Percentiles rank a stretch among this genome's conserved stretches.
phyloP scores from a whole-genome alignment of 2,329 filamentous ascomycete species.

The Colletotrichum eremochloae region DNA sequence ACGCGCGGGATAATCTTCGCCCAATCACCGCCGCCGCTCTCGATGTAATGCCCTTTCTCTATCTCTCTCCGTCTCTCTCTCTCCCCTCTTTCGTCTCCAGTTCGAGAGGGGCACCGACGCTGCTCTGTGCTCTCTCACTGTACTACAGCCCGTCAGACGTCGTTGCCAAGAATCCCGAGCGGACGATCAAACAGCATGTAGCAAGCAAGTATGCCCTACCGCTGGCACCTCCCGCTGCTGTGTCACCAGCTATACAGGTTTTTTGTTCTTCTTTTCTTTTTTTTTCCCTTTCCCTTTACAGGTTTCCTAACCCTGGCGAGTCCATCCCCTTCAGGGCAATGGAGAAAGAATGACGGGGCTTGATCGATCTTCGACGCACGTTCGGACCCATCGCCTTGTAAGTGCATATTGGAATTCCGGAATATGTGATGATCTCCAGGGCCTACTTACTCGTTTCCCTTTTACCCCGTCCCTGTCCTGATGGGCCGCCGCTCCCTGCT shows the following conservation, averaged over 20 bases:
- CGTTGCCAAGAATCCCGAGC: conserved; percentile 1
- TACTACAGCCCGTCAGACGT: background rate
- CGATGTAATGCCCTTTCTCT: background rate
- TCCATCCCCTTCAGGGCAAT: background rate
- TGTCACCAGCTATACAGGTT: background rate
- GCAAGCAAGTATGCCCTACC: background rate
- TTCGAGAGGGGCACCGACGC: background rate
- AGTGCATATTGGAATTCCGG: background rate
- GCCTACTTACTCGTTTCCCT: conserved; percentile 11
- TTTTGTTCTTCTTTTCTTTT: background rate
- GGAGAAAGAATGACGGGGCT: background rate
- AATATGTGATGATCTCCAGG: conserved; percentile 30
- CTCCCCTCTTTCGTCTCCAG: background rate
- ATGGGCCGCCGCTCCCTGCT: background rate
- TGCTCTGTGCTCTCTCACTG: no score
- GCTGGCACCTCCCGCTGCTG: conserved; percentile 5
- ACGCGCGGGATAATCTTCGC: background rate
- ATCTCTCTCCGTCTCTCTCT: no score
- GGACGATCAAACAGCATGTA: background rate
- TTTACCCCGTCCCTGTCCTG: background rate
- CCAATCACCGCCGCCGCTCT: background rate
- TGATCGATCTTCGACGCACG: conserved; percentile 24
- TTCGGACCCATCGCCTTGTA: background rate
- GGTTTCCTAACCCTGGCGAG: background rate
- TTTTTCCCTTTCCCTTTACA: background rate